A percentile compares a stretch with the other conserved stretches of the same genome.
These are phyloP conservation scores for Cutaneotrichosporon daszewskae DNA, from an alignment of 1,284 basidiomycete genomes.

Conservation along the genomic window DNA sequence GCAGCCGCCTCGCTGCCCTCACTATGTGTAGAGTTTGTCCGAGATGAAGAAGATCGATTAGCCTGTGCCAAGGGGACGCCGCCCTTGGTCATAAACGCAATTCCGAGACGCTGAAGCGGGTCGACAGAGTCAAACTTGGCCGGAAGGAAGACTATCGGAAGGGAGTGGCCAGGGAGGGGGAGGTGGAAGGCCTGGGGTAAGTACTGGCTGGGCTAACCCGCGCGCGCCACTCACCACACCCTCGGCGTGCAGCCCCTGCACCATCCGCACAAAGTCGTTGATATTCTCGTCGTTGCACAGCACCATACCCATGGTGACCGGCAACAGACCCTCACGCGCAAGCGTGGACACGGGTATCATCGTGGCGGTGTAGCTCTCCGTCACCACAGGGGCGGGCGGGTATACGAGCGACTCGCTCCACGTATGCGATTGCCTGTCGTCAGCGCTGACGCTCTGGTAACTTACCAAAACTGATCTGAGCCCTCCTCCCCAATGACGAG, in stretches of 20 bases:
- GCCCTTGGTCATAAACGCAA: slow-evolving; percentile 43
- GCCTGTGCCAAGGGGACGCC: slow-evolving; percentile 25
- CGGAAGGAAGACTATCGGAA: slow-evolving; percentile 43
- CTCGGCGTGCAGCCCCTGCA: slow-evolving; percentile 40
- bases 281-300: slow-evolving; percentile 39
- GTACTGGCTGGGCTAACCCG: no score
- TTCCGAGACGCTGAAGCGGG: slow-evolving; percentile 37
- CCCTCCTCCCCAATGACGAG: slow-evolving; percentile 37
- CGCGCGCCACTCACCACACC: slow-evolving; percentile 42
- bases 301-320: slow-evolving; percentile 45
- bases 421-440: slow-evolving; percentile 35
- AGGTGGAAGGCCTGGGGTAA: slow-evolving; percentile 42
- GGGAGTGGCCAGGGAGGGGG: slow-evolving; percentile 18
- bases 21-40: no score
- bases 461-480: slow-evolving; percentile 39
- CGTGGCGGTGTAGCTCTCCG: slow-evolving; percentile 29
- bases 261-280: slow-evolving; percentile 34
- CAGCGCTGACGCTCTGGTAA: slow-evolving; percentile 4
- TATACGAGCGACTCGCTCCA: slow-evolving; percentile 33
- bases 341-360: slow-evolving; percentile 45
- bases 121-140: slow-evolving; percentile 43
- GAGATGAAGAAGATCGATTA: no score
- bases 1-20: no score
- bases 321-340: slow-evolving; percentile 39
- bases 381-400: slow-evolving; percentile 16